Conservation (phyloP, 2,329 filamentous ascomycete genomes). For the Aspergillus amoenus region DNA sequence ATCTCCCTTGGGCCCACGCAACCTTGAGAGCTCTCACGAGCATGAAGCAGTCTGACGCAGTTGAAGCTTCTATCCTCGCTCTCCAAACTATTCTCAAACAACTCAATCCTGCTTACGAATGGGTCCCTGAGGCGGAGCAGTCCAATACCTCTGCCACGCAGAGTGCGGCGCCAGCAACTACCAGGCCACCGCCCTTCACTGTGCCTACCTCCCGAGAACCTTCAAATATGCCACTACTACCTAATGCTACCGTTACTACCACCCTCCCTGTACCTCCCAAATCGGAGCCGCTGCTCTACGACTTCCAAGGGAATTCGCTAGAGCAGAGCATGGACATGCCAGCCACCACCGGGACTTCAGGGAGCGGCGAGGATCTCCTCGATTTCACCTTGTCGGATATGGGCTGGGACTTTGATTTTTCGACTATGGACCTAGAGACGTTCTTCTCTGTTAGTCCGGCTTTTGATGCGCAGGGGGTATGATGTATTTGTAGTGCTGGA, state of each 20-base stretch:
- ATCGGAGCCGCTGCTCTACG: constrained; percentile 11
- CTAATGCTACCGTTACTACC: background rate
- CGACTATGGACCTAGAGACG: constrained; percentile 40
- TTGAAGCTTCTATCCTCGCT: constrained; percentile 28
- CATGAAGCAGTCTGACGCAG: constrained; percentile 34
- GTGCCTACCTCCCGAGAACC: background rate
- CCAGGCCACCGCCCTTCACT: background rate
- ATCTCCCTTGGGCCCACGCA: constrained; percentile 46
- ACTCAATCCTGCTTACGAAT: constrained; percentile 32
- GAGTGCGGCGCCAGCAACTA: background rate
- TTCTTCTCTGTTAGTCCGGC: constrained; percentile 38
- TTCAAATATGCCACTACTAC: background rate
- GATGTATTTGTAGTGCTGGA: no score
- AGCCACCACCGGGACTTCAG: constrained; percentile 17
- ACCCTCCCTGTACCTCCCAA: background rate
- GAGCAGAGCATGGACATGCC: constrained; percentile 23
- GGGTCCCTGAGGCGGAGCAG: constrained; percentile 11
- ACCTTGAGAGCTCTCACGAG: constrained; percentile 37
- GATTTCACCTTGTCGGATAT: constrained; percentile 40
- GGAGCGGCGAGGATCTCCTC: constrained; percentile 32
- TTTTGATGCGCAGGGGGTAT: constrained; percentile 11
- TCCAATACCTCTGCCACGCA: background rate
- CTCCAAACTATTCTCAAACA: constrained; percentile 35
- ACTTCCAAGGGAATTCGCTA: constrained; percentile 24
- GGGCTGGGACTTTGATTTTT: constrained; percentile 42